Base-by-base conservation (phyloP, 495 filamentous ascomycete genomes). In the Parmelia sp. region DNA sequence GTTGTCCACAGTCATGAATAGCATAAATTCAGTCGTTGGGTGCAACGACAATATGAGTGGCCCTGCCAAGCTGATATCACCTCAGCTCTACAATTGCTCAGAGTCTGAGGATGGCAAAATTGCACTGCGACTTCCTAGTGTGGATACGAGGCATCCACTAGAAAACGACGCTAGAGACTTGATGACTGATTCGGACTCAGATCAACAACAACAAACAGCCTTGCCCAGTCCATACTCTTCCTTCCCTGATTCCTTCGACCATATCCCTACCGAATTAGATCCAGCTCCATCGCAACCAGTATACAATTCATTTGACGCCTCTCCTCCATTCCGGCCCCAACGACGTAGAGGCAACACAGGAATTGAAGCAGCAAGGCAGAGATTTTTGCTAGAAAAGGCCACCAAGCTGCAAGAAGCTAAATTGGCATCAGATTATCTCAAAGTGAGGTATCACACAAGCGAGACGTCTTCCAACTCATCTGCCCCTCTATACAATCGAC, bases 131-230 rank as follows among this genome's bases (percentile, higher is more conserved):
- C 53, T 63, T 63, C 61, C 61, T 11, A 19, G 19, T 21, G 23
- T 33, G 35, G 53, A 57, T 27, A 14, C 37, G 37, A n/a, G 37
- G 33, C 39, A 57, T 14, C 17, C 37, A 33, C 36, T 63, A 33
- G 51, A 36, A 35, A 44, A 57, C 11, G 25, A 42, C 61, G 61
- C 61, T 63, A 63, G 42, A 44, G 37, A 63, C 17, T 42, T 37
- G 23, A 35, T 31, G 56, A 23, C 29, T 51, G 53, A 23, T 57
- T 42, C 36, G 6, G 61, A 36, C 19, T 63, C 61, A 5, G 37
- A 63, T 57, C 51, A 63, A 63, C 37, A 35, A 23, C 56, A 53
- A 40, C 56, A 40, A 36, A 21, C 47, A 39, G 15, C 49, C 23
- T 33, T 29, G 3, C 56, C 27, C 3, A 57, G 14, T 33, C 57